A percentile compares a stretch with the other conserved stretches of the same genome.
phyloP scores from a whole-genome alignment of 306 rosid genomes.

The Malus sylvestris region DNA sequence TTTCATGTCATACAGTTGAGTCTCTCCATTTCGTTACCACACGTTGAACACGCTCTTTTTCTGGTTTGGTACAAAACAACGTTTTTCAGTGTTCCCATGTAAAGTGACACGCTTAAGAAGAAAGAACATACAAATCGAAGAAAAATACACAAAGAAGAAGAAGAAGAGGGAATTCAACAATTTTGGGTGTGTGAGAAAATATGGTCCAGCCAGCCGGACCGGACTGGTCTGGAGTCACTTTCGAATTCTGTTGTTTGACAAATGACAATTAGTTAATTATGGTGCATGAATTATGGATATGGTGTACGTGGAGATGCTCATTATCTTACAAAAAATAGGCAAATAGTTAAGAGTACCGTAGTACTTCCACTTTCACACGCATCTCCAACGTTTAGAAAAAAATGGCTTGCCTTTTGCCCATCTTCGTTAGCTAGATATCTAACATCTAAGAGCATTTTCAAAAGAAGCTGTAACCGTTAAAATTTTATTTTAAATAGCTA shows the following conservation, averaged over 20 bases:
- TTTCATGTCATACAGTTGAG: neutral
- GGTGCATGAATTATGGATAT: neutral
- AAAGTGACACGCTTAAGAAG: neutral
- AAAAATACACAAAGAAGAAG: neutral
- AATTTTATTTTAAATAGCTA: too few relatives aligned
- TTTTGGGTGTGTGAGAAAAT: neutral
- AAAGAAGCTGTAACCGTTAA: too few relatives aligned
- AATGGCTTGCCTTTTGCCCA: neutral
- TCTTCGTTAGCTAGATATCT: neutral
- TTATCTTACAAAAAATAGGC: neutral
- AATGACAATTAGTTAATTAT: neutral
- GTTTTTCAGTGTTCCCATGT: neutral
- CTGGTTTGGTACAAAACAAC: neutral
- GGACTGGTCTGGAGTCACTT: neutral
- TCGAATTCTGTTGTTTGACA: neutral
- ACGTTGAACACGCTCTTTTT: neutral
- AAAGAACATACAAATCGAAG: neutral
- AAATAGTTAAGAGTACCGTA: neutral
- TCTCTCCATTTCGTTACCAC: neutral
- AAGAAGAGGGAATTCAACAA: neutral
- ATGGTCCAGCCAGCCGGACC: neutral
- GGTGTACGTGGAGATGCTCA: neutral
- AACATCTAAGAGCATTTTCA: too few relatives aligned
- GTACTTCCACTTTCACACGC: neutral
- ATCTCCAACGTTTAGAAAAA: too few relatives aligned